These are phyloP conservation scores for Cyberlindnera maclurae DNA, from an alignment of 805 yeast genomes.

Conservation along the genomic window DNA sequence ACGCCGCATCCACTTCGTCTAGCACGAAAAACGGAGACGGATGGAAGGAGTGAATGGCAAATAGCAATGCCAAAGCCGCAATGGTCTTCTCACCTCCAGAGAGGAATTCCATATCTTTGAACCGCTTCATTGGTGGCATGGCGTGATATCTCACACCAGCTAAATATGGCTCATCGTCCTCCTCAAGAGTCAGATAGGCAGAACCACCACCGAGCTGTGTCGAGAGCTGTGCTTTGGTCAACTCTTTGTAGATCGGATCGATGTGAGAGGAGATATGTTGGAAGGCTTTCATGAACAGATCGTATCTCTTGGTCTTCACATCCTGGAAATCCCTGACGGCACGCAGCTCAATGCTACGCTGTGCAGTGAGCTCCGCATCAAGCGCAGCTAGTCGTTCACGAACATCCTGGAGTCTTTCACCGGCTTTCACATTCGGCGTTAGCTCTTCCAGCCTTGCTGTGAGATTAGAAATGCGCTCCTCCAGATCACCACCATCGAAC, in stretches of 20 bases:
- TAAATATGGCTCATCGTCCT: constrained; percentile 82
- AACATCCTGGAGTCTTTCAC: constrained; percentile 66
- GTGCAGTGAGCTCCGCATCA: constrained; percentile 56
- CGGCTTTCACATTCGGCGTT: constrained; percentile 79
- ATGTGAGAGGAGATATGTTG: constrained; percentile 67
- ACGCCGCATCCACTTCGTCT: constrained; percentile 98
- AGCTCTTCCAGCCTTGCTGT: constrained; percentile 31
- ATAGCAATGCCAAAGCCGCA: constrained; percentile 89
- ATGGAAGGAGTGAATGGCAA: constrained; percentile 83
- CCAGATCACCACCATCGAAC: constrained; percentile 26
- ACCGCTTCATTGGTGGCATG: constrained; percentile 93
- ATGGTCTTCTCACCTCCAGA: constrained; percentile 97
- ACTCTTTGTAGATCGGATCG: constrained; percentile 75
- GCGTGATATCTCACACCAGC: constrained; percentile 87
- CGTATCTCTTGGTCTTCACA: constrained; percentile 52
- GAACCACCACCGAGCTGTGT: constrained; percentile 79
- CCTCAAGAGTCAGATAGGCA: constrained; percentile 82
- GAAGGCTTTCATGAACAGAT: constrained; percentile 63
- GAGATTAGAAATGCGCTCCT: constrained; percentile 30
- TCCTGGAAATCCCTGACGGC: constrained; percentile 49
- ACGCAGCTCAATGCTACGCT: constrained; percentile 54
- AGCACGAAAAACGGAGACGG: constrained; percentile 95
- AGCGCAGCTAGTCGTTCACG: constrained; percentile 50
- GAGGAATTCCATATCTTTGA: constrained; percentile 82
- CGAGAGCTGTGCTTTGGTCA: constrained; percentile 51